A percentile compares a stretch with the other conserved stretches of the same genome.
phyloP scores from a whole-genome alignment of 768 basidiomycete genomes.

The Leucogyrophana mollusca region DNA sequence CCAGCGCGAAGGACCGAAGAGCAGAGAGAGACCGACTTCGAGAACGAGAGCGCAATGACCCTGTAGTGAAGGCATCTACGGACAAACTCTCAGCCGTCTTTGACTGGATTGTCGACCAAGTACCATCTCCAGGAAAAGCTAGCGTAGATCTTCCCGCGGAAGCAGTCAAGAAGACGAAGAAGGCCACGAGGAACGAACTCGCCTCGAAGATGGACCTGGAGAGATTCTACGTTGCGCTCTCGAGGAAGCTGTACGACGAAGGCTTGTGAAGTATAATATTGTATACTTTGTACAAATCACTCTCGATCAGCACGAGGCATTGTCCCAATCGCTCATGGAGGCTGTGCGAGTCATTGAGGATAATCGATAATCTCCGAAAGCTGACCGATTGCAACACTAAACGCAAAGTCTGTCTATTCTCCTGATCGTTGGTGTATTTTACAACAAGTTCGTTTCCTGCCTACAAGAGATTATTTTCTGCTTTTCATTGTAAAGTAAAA shows the following conservation, averaged over 20 bases:
- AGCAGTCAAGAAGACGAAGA: slow-evolving; percentile 20
- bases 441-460: background rate
- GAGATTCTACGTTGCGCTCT: slow-evolving; percentile 84
- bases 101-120: slow-evolving; percentile 78
- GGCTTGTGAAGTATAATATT: slow-evolving; percentile 64
- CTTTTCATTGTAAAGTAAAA: background rate
- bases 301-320: too few species aligned
- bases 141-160: slow-evolving; percentile 12
- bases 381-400: too few species aligned
- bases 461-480: background rate
- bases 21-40: slow-evolving; percentile 15
- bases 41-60: slow-evolving; percentile 43
- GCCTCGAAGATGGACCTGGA: slow-evolving; percentile 77
- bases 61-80: slow-evolving; percentile 62
- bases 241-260: slow-evolving; percentile 89
- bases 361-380: too few species aligned
- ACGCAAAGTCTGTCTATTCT: background rate
- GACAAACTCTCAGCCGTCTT: slow-evolving; percentile 73
- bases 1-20: slow-evolving; percentile 7
- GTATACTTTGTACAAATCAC: too few species aligned
- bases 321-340: too few species aligned
- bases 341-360: too few species aligned
- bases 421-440: background rate
- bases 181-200: slow-evolving; percentile 46
- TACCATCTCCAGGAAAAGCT: slow-evolving; percentile 39